These are phyloP conservation scores for Teratosphaeria gauchensis DNA, from an alignment of 2,329 filamentous ascomycete genomes.

Conservation along the genomic window DNA sequence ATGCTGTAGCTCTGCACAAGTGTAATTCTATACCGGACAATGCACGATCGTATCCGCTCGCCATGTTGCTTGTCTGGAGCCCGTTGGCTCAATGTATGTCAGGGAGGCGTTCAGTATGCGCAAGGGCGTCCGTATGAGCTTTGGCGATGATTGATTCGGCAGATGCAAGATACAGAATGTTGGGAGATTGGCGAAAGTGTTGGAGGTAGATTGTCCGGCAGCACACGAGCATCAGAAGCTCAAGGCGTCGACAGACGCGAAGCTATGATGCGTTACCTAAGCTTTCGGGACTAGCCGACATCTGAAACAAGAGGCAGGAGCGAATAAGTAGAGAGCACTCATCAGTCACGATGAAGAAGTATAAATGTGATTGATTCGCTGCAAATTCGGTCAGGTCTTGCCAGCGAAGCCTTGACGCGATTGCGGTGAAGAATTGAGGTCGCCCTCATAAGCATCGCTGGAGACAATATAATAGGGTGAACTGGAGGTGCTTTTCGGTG, in stretches of 20 bases:
- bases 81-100: slow-evolving; percentile 6
- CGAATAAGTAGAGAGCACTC: not conserved
- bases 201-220: not conserved
- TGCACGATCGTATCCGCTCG: slow-evolving; percentile 97
- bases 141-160: not conserved
- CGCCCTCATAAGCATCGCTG: no score
- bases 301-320: not conserved
- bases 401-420: no score
- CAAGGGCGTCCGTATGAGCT: not conserved
- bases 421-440: no score
- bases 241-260: not conserved
- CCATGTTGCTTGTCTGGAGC: slow-evolving; percentile 45
- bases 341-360: no score
- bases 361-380: no score
- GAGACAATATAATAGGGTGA: no score
- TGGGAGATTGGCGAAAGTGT: not conserved
- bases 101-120: not conserved
- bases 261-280: not conserved
- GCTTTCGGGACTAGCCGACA: not conserved
- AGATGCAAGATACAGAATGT: not conserved
- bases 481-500: no score
- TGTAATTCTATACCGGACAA: slow-evolving; percentile 70
- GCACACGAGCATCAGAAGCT: not conserved
- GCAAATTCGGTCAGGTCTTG: no score
- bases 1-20: not conserved